A percentile compares a stretch with the other conserved stretches of the same genome.
Conservation (phyloP, 495 filamentous ascomycete species). For the Podospora pseudopauciseta region DNA sequence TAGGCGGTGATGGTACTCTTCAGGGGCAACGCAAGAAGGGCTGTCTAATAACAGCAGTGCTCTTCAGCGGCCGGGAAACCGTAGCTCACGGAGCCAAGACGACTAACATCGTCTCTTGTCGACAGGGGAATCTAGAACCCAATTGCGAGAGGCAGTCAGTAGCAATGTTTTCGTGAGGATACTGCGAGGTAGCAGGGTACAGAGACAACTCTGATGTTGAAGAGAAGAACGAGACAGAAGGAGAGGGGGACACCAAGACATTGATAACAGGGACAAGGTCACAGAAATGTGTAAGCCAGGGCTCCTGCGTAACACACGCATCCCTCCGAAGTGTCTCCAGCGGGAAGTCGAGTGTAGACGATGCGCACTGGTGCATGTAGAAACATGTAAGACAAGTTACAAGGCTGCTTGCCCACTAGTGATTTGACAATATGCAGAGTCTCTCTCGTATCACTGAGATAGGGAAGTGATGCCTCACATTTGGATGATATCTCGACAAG, state of each 20-base stretch:
- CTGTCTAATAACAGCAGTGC: slow-evolving; percentile 31
- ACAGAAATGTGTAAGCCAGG: neutral
- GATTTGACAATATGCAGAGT: neutral
- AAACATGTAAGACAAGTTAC: too few species aligned
- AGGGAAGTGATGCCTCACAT: neutral
- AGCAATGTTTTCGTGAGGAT: neutral
- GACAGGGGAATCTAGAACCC: neutral
- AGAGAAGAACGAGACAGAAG: slow-evolving; percentile 2
- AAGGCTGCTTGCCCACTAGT: neutral
- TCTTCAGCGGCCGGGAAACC: slow-evolving; percentile 18
- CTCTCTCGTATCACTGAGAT: neutral
- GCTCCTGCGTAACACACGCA: neutral
- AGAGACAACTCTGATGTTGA: neutral
- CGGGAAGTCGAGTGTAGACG: neutral
- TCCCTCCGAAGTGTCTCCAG: neutral
- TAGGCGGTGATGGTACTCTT: neutral
- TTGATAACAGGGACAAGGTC: neutral
- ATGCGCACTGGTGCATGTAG: neutral
- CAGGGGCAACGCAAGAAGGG: slow-evolving; percentile 17
- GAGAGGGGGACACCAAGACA: slow-evolving; percentile 3
- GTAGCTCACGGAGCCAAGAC: slow-evolving; percentile 19
- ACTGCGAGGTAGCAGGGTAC: neutral
- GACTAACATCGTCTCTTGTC: slow-evolving; percentile 12
- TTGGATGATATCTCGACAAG: neutral
- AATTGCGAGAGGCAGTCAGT: neutral